A percentile compares a stretch with the other conserved stretches of the same genome.
Evolutionary conservation across 2,329 filamentous ascomycete genomes (phyloP).

Genomic region (Diplodia intermedia): DNA sequence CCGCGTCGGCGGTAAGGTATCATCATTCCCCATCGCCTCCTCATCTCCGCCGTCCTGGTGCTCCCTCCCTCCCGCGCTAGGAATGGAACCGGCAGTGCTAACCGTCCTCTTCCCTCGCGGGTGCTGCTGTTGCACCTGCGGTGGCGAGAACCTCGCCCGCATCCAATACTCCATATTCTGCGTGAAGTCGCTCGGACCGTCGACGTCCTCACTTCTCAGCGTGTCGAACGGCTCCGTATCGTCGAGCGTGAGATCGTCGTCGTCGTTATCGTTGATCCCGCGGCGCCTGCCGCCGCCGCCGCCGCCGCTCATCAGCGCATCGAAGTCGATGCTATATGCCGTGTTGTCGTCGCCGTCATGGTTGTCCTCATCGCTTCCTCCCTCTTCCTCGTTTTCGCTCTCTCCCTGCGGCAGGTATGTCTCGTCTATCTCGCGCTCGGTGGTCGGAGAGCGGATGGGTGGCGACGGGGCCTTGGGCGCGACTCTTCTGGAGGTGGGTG

Average conservation of each 20-base stretch:
- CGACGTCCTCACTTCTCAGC: conserved; percentile 50
- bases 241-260: conserved; percentile 42
- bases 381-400: not conserved
- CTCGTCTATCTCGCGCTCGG: conserved; percentile 1
- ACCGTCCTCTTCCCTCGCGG: not conserved
- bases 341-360: conserved; percentile 21
- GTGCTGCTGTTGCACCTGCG: conserved; percentile 30
- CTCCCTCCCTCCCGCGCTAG: not conserved
- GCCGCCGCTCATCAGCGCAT: conserved; percentile 45
- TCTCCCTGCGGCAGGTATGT: not conserved
- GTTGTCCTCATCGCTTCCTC: not conserved
- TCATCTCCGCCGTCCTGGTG: conserved; percentile 34
- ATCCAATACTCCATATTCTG: conserved; percentile 55
- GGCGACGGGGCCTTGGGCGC: not conserved
- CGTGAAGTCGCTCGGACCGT: conserved; percentile 52
- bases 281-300: conserved; percentile 33
- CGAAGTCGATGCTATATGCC: conserved; percentile 48
- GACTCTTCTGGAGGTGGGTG: not conserved
- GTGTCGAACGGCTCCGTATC: conserved; percentile 45
- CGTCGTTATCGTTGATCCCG: conserved; percentile 38
- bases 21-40: conserved; percentile 31
- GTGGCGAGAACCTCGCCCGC: conserved; percentile 42
- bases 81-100: not conserved
- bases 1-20: not conserved
- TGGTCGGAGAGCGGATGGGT: not conserved